A percentile compares a stretch with the other conserved stretches of the same genome.
These are phyloP conservation scores for Chaetoscypha palmicola DNA, from an alignment of 2,329 filamentous ascomycete genomes.

Conservation along the genomic window DNA sequence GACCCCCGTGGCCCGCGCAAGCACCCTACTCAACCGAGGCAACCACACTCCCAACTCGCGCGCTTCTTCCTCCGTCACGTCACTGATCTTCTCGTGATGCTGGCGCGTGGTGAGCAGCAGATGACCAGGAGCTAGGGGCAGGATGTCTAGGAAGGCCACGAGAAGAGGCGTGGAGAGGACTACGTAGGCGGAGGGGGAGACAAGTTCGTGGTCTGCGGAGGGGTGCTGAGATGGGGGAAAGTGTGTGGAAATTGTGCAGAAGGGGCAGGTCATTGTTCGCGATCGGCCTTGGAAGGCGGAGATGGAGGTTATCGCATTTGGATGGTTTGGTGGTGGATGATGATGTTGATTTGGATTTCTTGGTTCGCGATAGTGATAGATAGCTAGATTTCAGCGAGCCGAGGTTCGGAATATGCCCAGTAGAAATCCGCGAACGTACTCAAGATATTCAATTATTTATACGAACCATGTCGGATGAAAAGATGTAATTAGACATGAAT, in stretches of 20 bases:
- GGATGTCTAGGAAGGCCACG: slow-evolving; percentile 87
- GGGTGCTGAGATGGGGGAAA: slow-evolving; percentile 35
- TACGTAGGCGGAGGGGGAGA: slow-evolving; percentile 43
- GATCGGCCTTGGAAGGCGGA: slow-evolving; percentile 1
- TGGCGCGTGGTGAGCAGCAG: slow-evolving; percentile 70
- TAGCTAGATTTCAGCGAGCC: too few species aligned
- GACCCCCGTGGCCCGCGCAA: slow-evolving; percentile 62
- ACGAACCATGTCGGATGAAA: too few species aligned
- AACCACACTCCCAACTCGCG: slow-evolving; percentile 61
- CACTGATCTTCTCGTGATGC: slow-evolving; percentile 72
- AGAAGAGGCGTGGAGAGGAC: slow-evolving; percentile 72
- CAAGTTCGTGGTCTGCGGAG: slow-evolving; percentile 37
- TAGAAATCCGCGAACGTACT: too few species aligned
- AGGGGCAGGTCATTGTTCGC: slow-evolving; percentile 41
- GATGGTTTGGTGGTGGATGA: slow-evolving; percentile 1
- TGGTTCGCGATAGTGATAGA: too few species aligned
- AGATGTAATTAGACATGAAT: too few species aligned
- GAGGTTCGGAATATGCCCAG: too few species aligned
- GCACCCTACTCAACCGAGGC: slow-evolving; percentile 63
- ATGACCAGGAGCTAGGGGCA: slow-evolving; percentile 79
- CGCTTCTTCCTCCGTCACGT: slow-evolving; percentile 57
- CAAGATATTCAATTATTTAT: too few species aligned
- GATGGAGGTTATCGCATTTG: not conserved
- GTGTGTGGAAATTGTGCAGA: slow-evolving; percentile 50
- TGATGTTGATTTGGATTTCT: too few species aligned